Evolutionary conservation across 441 rosid genomes (phyloP).

Genomic region (Corymbia calophylla): DNA sequence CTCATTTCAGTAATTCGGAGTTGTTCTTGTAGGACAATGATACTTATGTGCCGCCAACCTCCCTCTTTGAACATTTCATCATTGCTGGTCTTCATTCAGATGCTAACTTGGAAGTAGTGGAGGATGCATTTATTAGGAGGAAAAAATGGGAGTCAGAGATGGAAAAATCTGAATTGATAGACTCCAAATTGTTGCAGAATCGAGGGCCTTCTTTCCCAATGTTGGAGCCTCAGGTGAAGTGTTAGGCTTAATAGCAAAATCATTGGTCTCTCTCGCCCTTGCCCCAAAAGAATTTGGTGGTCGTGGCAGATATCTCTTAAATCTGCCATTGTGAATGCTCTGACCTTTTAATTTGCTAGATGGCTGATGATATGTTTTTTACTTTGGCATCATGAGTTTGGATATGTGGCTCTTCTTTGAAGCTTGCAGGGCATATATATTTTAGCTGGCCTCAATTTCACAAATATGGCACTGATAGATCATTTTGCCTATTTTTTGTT

Average conservation of each 20-base stretch:
- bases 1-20: slow-evolving; percentile 5
- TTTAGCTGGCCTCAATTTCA: neutral
- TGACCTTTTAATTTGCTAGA: neutral
- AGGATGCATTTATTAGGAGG: slow-evolving; percentile 78
- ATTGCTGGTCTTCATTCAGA: slow-evolving; percentile 86
- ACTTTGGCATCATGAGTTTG: neutral
- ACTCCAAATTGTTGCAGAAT: slow-evolving; percentile 34
- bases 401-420: neutral
- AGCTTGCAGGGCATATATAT: neutral
- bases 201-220: slow-evolving; percentile 62
- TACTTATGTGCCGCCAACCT: slow-evolving; percentile 66
- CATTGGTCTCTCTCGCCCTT: neutral
- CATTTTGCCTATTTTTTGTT: neutral
- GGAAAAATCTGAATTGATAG: slow-evolving; percentile 48
- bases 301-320: neutral
- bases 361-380: neutral
- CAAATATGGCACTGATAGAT: neutral
- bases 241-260: neutral
- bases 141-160: slow-evolving; percentile 76
- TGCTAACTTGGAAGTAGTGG: slow-evolving; percentile 69
- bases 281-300: neutral
- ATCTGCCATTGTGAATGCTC: neutral
- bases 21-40: slow-evolving; percentile 49
- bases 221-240: slow-evolving; percentile 81
- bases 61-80: slow-evolving; percentile 87